Evolutionary conservation across 164 flowering plant species (phyloP).

Genomic region (Magnolia kwangsiensis): DNA sequence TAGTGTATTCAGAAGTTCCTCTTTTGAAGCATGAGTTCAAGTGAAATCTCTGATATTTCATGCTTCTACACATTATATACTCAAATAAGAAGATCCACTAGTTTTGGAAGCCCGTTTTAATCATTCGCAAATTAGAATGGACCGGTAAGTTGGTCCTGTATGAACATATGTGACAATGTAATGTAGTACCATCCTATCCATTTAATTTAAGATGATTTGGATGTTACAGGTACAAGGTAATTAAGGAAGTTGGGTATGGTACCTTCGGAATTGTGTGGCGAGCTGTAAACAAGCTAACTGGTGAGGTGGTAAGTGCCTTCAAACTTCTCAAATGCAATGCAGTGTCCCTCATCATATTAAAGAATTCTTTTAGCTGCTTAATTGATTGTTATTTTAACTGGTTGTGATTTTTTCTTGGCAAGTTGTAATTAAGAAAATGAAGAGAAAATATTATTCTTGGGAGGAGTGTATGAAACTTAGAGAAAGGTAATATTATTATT

Average conservation of each 20-base stretch:
- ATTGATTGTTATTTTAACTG: background rate
- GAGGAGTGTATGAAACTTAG: constrained; percentile 23
- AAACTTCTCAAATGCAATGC: background rate
- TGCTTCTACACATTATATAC: too few species aligned
- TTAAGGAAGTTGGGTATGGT: constrained; percentile 98
- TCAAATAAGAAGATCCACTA: too few species aligned
- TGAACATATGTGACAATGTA: too few species aligned
- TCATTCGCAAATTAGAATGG: too few species aligned
- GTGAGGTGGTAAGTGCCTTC: constrained; percentile 75
- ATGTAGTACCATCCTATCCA: too few species aligned
- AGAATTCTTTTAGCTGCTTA: background rate
- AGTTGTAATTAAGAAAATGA: constrained; percentile 98
- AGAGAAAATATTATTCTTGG: constrained; percentile 93
- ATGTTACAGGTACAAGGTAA: constrained; percentile 65
- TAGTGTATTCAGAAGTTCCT: constrained; percentile 13
- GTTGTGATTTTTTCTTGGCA: constrained; percentile 9
- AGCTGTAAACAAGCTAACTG: constrained; percentile 80
- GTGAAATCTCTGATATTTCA: too few species aligned
- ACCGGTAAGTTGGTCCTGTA: too few species aligned
- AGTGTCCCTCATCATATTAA: too few species aligned
- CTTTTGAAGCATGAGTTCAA: background rate
- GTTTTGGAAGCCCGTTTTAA: too few species aligned
- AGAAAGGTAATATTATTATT: too few species aligned
- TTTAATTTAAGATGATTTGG: too few species aligned
- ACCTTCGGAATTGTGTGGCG: constrained; percentile 97